Base-by-base conservation (phyloP, 1,284 basidiomycete genomes). In the Anthracocystis walkeri region DNA sequence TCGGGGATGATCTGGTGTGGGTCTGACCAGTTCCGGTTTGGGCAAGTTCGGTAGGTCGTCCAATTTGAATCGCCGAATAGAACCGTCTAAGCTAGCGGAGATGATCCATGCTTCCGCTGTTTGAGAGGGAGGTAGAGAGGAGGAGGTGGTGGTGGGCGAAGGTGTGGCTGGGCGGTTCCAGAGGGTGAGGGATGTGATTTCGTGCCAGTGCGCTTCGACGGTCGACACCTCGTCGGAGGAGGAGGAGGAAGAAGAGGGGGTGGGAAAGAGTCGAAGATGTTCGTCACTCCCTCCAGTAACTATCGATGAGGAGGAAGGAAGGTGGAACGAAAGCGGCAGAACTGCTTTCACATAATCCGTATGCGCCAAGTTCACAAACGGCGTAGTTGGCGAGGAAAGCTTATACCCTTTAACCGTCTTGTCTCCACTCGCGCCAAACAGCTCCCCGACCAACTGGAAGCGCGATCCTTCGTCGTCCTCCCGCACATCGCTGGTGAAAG, bases 171-270 rank as follows among this genome's bases (percentile, higher is more conserved):
- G 62, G 58, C 4, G 38, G 21, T 20, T 66, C 68, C 16, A 57
- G 31, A 53, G 20, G 11, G 58, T 54, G 12, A 81, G 41, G 1
- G 67, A 51, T 20, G 66, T 69, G 38, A 80, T 50, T 44, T 81
- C 77, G 58, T 82, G 77, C 79, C 79, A 82, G 53, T 82, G 81
- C 4, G 60, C 79, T 44, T 81, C 81, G 4, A 75, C 45, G 23
- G 35, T 29, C 21, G 35, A 21, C n/a, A 45, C 40, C 16, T 52
- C 31, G 45, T 40, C 29, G 2, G 46, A 20, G 38, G 33, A 27
- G 2, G 57, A 23, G 38, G 44, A 0, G 21, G 57, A 31, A 58
- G 33, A 59, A 11, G 44, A 33, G 6, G 57, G 21, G 42, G 38
- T 0, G 21, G 57, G 35, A 58, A 41, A 65, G 8, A 74, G 38